Evolutionary conservation across 2,329 filamentous ascomycete species (phyloP).

Genomic region (Pleurostoma richardsiae): DNA sequence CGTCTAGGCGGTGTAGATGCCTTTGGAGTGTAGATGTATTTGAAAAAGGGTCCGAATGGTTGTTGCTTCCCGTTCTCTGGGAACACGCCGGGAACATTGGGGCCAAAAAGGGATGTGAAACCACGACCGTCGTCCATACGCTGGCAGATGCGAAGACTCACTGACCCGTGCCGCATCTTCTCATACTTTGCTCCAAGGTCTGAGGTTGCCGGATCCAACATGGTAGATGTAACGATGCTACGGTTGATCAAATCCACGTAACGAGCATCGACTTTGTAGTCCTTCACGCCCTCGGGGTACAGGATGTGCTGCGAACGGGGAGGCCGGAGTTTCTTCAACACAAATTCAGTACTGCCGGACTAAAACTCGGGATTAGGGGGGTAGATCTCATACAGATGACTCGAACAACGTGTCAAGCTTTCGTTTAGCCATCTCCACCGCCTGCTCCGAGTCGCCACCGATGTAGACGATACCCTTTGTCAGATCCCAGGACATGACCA

Average conservation of each 20-base stretch:
- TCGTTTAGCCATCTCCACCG: constrained; percentile 11
- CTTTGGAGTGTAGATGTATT: not conserved
- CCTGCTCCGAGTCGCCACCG: constrained; percentile 4
- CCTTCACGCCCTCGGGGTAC: constrained; percentile 15
- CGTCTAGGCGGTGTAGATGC: not conserved
- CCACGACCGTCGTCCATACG: constrained; percentile 6
- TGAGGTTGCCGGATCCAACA: constrained; percentile 18
- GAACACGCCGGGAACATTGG: constrained; percentile 11
- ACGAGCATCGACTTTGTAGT: constrained; percentile 16
- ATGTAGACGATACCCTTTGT: constrained; percentile 6
- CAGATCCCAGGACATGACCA: not conserved
- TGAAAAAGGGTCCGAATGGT: constrained; percentile 7
- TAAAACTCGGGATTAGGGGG: no score
- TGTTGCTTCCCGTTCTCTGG: constrained; percentile 1
- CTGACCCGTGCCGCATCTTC: constrained; percentile 12
- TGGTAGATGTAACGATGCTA: constrained; percentile 16
- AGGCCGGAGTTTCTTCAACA: not conserved
- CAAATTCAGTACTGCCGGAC: no score
- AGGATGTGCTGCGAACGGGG: constrained; percentile 12
- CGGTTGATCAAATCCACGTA: constrained; percentile 20
- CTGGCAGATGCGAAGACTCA: constrained; percentile 18
- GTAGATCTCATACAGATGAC: constrained; percentile 3
- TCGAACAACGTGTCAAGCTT: constrained; percentile 12
- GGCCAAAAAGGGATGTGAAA: constrained; percentile 13
- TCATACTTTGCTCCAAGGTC: constrained; percentile 7